Conservation (phyloP, 305 asterid genomes). For the Rubia tinctorum region DNA sequence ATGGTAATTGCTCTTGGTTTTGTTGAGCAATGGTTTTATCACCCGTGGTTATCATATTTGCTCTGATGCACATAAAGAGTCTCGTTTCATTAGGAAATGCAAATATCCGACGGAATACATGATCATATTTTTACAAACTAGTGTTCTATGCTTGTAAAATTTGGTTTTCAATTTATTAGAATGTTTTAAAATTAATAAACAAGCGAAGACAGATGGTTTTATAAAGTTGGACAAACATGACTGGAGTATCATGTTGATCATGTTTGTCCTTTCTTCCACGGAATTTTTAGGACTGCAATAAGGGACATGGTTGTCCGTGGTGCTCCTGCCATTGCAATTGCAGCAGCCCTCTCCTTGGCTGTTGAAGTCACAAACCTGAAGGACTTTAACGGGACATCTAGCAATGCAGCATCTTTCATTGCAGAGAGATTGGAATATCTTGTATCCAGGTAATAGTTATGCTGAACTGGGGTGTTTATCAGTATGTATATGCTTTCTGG, state of each 20-base stretch:
- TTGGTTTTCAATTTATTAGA: not conserved
- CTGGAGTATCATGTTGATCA: not conserved
- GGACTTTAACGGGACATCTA: constrained; percentile 49
- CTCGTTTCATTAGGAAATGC: not conserved
- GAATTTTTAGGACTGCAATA: constrained; percentile 64
- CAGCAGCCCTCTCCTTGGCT: constrained; percentile 92
- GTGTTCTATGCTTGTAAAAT: not conserved
- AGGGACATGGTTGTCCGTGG: constrained; percentile 98
- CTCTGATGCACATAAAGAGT: not conserved
- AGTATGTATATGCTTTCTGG: not conserved
- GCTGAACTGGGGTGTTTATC: constrained; percentile 3
- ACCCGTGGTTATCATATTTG: not conserved
- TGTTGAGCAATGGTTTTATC: not conserved
- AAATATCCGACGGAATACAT: not conserved
- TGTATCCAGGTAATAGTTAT: constrained; percentile 61
- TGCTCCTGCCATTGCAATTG: constrained; percentile 97
- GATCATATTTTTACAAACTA: not conserved
- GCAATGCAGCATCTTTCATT: constrained; percentile 65
- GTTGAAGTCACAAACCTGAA: constrained; percentile 65
- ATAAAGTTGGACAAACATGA: not conserved
- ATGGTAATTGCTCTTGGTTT: constrained; percentile 42
- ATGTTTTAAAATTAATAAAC: not conserved
- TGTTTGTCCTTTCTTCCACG: not conserved
- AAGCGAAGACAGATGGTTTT: not conserved
- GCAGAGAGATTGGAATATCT: constrained; percentile 69